Evolutionary conservation across 2,329 filamentous ascomycete genomes (phyloP).

Genomic region (Cladophialophora immunda): DNA sequence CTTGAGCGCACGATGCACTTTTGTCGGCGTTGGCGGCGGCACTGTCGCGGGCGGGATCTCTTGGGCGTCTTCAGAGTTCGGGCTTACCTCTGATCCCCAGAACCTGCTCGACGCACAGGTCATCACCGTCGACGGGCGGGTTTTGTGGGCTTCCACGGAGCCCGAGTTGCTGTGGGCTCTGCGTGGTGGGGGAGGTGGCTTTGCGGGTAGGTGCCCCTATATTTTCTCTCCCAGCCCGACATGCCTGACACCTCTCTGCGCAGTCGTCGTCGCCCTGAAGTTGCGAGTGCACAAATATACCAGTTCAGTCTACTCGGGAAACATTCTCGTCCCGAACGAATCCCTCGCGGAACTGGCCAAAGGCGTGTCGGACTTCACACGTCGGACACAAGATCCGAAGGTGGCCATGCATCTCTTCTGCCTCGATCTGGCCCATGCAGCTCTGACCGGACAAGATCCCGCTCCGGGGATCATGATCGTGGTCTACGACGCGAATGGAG

Average conservation of each 20-base stretch:
- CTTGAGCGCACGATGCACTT: constrained; percentile 7
- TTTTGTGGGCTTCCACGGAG: constrained; percentile 15
- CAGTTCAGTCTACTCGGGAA: constrained; percentile 7
- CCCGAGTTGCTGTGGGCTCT: constrained; percentile 17
- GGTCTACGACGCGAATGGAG: constrained; percentile 16
- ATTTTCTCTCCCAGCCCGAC: not conserved
- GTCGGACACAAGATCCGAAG: constrained; percentile 10
- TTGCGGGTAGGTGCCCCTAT: constrained; percentile 1
- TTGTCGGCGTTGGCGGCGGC: constrained; percentile 12
- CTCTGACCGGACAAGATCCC: constrained; percentile 11
- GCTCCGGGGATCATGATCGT: constrained; percentile 12
- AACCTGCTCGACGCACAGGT: constrained; percentile 17
- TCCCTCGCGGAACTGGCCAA: constrained; percentile 7
- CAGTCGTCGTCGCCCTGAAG: constrained; percentile 10
- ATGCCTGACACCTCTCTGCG: not conserved
- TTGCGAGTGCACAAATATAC: constrained; percentile 16
- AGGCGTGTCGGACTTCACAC: constrained; percentile 1
- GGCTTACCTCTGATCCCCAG: constrained; percentile 15
- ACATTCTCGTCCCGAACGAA: constrained; percentile 12
- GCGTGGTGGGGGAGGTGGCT: constrained; percentile 15
- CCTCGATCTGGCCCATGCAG: constrained; percentile 17
- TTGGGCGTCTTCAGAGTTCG: constrained; percentile 16
- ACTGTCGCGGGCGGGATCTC: constrained; percentile 11
- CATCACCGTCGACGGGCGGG: constrained; percentile 8
- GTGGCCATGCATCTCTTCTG: constrained; percentile 17